phyloP scores from a whole-genome alignment of 1,139 yeast genomes.

The Pichia sp. region DNA sequence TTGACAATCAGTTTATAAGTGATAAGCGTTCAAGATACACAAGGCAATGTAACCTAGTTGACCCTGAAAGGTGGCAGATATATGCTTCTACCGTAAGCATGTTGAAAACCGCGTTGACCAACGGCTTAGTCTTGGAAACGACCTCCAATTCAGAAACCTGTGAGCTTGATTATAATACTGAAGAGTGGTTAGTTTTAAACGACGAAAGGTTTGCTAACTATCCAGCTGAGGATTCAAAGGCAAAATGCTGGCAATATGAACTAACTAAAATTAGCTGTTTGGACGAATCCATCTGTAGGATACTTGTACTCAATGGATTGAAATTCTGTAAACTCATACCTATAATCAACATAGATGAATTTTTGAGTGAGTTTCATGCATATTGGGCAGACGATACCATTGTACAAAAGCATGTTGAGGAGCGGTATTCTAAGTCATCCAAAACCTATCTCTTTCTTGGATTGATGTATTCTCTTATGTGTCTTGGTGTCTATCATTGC shows the following conservation, averaged over 20 bases:
- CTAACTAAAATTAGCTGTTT: constrained; percentile 15
- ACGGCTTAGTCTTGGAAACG: constrained; percentile 15
- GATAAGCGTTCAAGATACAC: too few relatives aligned
- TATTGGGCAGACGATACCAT: constrained; percentile 20
- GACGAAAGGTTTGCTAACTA: constrained; percentile 9
- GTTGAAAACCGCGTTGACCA: constrained; percentile 20
- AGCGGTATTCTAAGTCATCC: constrained; percentile 17
- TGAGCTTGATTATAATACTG: constrained; percentile 20
- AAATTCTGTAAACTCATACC: constrained; percentile 16
- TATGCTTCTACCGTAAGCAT: constrained; percentile 22
- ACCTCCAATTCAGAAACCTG: constrained; percentile 7
- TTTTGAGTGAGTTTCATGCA: constrained; percentile 18
- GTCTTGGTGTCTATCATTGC: constrained; percentile 28
- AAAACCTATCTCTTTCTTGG: constrained; percentile 28
- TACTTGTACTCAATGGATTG: constrained; percentile 17
- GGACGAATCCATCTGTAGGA: constrained; percentile 17
- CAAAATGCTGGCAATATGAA: constrained; percentile 24
- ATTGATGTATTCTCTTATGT: constrained; percentile 29
- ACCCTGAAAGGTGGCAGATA: constrained; percentile 16
- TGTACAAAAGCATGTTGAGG: constrained; percentile 18
- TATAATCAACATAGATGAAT: constrained; percentile 16
- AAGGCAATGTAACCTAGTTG: not conserved
- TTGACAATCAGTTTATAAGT: too few relatives aligned
- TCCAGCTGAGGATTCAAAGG: constrained; percentile 15
- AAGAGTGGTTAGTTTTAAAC: constrained; percentile 22